These are phyloP conservation scores for Paragyromitra xinjiangensis DNA, from an alignment of 495 filamentous ascomycete species.

Conservation along the genomic window DNA sequence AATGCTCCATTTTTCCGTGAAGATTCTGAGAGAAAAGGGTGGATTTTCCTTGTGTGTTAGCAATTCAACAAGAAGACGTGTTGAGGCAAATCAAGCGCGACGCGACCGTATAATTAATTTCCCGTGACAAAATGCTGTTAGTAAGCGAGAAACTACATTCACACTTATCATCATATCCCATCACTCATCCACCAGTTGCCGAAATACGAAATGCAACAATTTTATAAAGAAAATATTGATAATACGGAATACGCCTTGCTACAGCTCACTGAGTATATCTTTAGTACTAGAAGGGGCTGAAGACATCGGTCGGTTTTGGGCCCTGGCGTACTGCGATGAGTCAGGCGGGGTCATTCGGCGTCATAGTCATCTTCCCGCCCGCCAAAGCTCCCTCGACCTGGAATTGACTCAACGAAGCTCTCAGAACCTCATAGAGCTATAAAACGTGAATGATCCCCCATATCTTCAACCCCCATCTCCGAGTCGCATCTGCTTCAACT, in stretches of 20 bases:
- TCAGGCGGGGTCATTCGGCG: conserved; percentile 48
- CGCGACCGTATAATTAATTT: conserved; percentile 31
- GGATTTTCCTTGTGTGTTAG: neutral
- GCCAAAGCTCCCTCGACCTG: conserved; percentile 14
- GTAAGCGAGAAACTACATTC: conserved; percentile 16
- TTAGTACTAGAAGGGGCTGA: neutral
- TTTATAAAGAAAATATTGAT: neutral
- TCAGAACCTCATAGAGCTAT: conserved; percentile 7
- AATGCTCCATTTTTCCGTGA: conserved; percentile 18
- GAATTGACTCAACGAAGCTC: conserved; percentile 43
- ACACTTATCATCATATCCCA: conserved; percentile 41
- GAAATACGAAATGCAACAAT: conserved; percentile 38
- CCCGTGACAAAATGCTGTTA: conserved; percentile 15
- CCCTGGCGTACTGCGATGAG: conserved; percentile 16
- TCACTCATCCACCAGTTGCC: conserved; percentile 34
- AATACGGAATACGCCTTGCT: conserved; percentile 4
- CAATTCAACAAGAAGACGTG: conserved; percentile 28
- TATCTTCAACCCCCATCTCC: neutral
- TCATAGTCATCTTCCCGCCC: conserved; percentile 29
- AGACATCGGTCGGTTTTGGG: conserved; percentile 11
- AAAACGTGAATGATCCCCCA: conserved; percentile 9
- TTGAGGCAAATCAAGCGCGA: conserved; percentile 26
- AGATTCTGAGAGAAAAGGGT: neutral
- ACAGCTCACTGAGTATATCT: neutral
- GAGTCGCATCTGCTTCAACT: conserved; percentile 4